Conservation (phyloP, 306 rosid species). For the Quercus ilex region DNA sequence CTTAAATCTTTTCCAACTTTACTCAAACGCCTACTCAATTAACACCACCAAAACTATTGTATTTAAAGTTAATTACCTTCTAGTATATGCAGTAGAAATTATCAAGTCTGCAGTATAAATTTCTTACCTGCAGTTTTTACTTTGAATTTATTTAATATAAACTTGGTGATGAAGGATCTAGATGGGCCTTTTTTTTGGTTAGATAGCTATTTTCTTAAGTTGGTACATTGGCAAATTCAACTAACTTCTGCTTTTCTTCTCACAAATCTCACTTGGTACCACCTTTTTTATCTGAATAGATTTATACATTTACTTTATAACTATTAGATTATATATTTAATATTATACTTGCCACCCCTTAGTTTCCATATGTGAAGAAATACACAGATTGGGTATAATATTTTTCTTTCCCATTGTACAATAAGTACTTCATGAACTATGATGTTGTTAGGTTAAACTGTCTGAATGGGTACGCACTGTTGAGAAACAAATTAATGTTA, state of each 20-base stretch:
- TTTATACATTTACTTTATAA: not conserved
- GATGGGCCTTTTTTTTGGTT: conserved; percentile 41
- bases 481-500: not conserved
- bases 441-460: conserved; percentile 13
- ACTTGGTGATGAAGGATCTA: conserved; percentile 31
- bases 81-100: conserved; percentile 20
- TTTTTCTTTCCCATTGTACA: not conserved
- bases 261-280: conserved; percentile 17
- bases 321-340: not conserved
- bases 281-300: conserved; percentile 6
- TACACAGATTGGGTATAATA: not conserved
- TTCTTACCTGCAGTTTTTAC: conserved; percentile 17
- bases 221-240: conserved; percentile 62
- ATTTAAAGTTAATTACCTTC: conserved; percentile 17
- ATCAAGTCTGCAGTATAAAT: conserved; percentile 1
- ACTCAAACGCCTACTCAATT: conserved; percentile 49
- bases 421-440: not conserved
- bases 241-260: conserved; percentile 42
- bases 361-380: conserved; percentile 4
- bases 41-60: conserved; percentile 17
- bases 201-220: conserved; percentile 63
- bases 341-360: conserved; percentile 6
- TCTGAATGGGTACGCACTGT: conserved; percentile 1
- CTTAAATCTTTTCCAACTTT: conserved; percentile 35
- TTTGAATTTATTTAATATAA: conserved; percentile 17